Evolutionary conservation across 2,329 filamentous ascomycete species (phyloP), one percentile per base, ranked within the genome.

Genomic region (Penicillium sp.): DNA sequence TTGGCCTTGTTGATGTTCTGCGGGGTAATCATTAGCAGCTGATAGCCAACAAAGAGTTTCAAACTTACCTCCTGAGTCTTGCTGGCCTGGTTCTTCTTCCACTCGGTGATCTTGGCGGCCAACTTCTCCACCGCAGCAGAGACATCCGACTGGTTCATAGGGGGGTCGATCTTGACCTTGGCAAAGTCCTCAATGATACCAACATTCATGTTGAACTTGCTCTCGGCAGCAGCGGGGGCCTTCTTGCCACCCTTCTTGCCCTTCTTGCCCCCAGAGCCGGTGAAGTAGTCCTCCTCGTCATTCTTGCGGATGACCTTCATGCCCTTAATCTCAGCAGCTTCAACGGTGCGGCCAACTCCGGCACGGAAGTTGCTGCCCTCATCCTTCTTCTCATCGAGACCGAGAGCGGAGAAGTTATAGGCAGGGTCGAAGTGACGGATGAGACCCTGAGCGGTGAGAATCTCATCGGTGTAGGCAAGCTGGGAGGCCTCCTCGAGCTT

Each of bases 1-100:
- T 96, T 89, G 58, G 94, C 94, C 78, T 97, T 96, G 61, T 91
- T 90, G 58, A 97, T 88, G 82, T 99, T 99, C 94, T 97, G 68
- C 27, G 78, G 69, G 55, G 63, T 60, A 61, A 56, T 60, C 42
- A 29, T 59, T 48, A 54, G 55, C 29, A 47, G 40, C 27, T 21
- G 5, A 40, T 5, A 14, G 14, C 5, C 31, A 4, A 38, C 2
- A 21, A 5, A 55, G 32, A 42, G 21, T n/a, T 36, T 36, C n/a
- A 34, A 62, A 78, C 88, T 81, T 79, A 96, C 94, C 79, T 91
- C 89, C 73, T 94, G 85, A 18, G 94, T 99, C 83, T 97, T 91
- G 61, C 85, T 82, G 54, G 88, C 85, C 81, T 97, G 94, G 77
- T 96, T 90, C 49, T 84, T 81, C 83, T 96, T 96, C 92, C 93